A percentile compares a stretch with the other conserved stretches of the same genome.
phyloP scores from a whole-genome alignment of 768 basidiomycete species.

The Lepiota venenata region DNA sequence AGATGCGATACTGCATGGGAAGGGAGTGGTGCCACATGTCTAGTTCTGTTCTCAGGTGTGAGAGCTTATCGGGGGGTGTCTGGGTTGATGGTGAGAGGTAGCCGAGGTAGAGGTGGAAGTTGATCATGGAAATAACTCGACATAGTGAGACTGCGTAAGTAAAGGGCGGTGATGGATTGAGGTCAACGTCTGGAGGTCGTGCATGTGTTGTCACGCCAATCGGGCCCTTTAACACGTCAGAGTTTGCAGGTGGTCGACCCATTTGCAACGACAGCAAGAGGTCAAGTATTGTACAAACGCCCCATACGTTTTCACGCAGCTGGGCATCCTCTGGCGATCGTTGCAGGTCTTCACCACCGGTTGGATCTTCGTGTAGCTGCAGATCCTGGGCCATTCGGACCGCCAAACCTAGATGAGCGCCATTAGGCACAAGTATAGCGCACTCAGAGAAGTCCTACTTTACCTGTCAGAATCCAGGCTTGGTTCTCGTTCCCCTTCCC shows the following conservation, averaged over 20 bases:
- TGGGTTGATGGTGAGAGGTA: slow-evolving; percentile 13
- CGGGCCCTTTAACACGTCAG: slow-evolving; percentile 18
- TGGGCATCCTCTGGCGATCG: slow-evolving; percentile 13
- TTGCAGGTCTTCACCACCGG: background rate
- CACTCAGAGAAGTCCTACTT: background rate
- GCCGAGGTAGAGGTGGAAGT: slow-evolving; percentile 23
- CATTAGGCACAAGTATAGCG: background rate
- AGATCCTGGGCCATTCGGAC: slow-evolving; percentile 21
- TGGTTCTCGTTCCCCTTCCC: slow-evolving; percentile 24
- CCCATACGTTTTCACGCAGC: slow-evolving; percentile 23
- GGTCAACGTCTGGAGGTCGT: slow-evolving; percentile 1
- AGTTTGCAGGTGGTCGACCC: slow-evolving; percentile 20
- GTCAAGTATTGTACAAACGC: slow-evolving; percentile 21
- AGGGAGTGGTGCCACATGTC: slow-evolving; percentile 23
- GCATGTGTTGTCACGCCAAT: background rate
- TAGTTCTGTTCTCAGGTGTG: slow-evolving; percentile 18
- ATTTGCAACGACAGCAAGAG: slow-evolving; percentile 25
- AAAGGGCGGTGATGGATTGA: slow-evolving; percentile 17
- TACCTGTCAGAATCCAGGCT: slow-evolving; percentile 25
- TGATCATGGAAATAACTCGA: slow-evolving; percentile 23
- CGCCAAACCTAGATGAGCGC: slow-evolving; percentile 14
- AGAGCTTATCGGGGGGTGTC: slow-evolving; percentile 13
- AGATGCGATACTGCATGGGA: slow-evolving; percentile 22
- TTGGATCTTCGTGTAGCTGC: slow-evolving; percentile 13
- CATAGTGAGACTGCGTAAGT: slow-evolving; percentile 18